A percentile compares a stretch with the other conserved stretches of the same genome.
Evolutionary conservation across 1,284 basidiomycete species (phyloP).

Genomic region (Omphalotus olearius): DNA sequence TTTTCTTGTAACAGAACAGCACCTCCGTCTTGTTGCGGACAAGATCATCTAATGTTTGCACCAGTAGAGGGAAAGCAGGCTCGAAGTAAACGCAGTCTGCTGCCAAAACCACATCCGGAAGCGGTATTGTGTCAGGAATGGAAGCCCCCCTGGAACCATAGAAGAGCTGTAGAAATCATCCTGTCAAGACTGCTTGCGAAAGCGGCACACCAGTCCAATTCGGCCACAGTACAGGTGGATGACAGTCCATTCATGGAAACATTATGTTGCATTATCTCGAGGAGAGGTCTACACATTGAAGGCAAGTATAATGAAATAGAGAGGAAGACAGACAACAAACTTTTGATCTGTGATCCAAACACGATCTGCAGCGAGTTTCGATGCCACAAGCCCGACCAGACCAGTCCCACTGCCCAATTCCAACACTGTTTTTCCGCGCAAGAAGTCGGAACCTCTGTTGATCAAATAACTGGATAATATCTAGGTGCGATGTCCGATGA

Average conservation of each 20-base stretch:
- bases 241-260: slow-evolving; percentile 59
- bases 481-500: slow-evolving; percentile 33
- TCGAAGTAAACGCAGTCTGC: slow-evolving; percentile 97
- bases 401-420: slow-evolving; percentile 92
- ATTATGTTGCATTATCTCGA: slow-evolving; percentile 75
- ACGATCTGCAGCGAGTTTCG: slow-evolving; percentile 52
- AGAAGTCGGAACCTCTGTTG: slow-evolving; percentile 42
- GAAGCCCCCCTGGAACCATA: slow-evolving; percentile 47
- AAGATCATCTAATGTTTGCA: slow-evolving; percentile 74
- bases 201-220: slow-evolving; percentile 71
- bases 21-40: slow-evolving; percentile 56
- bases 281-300: slow-evolving; percentile 50
- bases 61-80: slow-evolving; percentile 87
- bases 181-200: slow-evolving; percentile 2
- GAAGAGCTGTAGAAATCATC: slow-evolving; percentile 6
- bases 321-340: slow-evolving; percentile 44
- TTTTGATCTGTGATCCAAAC: slow-evolving; percentile 88
- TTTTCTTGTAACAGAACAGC: slow-evolving; percentile 91
- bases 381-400: slow-evolving; percentile 83
- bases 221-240: slow-evolving; percentile 50
- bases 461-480: slow-evolving; percentile 74
- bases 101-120: slow-evolving; percentile 70
- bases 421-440: slow-evolving; percentile 58
- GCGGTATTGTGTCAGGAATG: slow-evolving; percentile 39
- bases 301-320: slow-evolving; percentile 12